Percentiles rank a stretch among this genome's conserved stretches.
Conservation (phyloP, 2,329 filamentous ascomycete species). For the Madurella fahalii region DNA sequence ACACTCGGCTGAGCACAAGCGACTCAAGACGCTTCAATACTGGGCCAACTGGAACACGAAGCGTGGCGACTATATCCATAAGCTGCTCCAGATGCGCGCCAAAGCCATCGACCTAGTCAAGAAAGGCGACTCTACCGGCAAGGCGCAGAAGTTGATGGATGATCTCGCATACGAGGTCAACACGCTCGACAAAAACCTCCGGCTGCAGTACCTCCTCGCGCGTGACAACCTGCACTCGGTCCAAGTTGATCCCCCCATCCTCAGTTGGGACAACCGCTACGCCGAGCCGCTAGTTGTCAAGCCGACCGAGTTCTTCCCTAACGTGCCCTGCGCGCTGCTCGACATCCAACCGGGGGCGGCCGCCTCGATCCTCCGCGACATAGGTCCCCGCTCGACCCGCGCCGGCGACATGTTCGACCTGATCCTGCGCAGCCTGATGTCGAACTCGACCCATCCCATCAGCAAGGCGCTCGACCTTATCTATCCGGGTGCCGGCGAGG, state of each 20-base stretch:
- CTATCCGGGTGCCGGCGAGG: constrained; percentile 58
- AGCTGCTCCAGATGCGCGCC: constrained; percentile 35
- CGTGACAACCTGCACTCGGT: constrained; percentile 54
- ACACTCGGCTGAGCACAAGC: neutral
- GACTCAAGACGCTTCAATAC: constrained; percentile 17
- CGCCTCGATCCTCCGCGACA: constrained; percentile 45
- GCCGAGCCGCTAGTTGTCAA: constrained; percentile 64
- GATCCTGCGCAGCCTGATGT: constrained; percentile 43
- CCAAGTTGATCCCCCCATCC: constrained; percentile 44
- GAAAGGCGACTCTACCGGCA: constrained; percentile 9
- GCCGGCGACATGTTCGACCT: constrained; percentile 51
- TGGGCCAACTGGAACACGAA: constrained; percentile 15
- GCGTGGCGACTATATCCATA: constrained; percentile 13
- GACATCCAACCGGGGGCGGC: constrained; percentile 61
- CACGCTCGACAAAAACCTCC: constrained; percentile 31
- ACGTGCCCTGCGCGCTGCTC: constrained; percentile 53
- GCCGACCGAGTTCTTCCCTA: constrained; percentile 63
- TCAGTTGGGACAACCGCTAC: constrained; percentile 66
- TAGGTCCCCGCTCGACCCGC: constrained; percentile 38
- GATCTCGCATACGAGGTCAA: constrained; percentile 36
- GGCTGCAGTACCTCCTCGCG: constrained; percentile 36
- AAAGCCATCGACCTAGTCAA: constrained; percentile 19
- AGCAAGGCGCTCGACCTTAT: constrained; percentile 46
- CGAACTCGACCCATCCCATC: constrained; percentile 34
- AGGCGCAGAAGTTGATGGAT: constrained; percentile 21